phyloP scores from a whole-genome alignment of 2,329 filamentous ascomycete species.

The Colletotrichum caudatum region DNA sequence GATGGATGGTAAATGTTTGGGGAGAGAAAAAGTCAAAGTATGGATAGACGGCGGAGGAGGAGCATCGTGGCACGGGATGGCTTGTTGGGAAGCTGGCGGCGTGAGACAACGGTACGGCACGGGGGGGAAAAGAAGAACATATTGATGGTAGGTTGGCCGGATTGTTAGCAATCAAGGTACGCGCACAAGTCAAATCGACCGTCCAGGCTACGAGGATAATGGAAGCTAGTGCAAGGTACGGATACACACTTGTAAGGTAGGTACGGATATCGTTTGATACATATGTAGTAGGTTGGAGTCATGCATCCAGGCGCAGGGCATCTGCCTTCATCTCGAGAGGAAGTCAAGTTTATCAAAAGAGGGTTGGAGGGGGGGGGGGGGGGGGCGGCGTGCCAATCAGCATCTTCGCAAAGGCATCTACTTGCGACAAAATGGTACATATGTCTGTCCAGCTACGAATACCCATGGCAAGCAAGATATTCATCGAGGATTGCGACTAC shows the following conservation, averaged over 20 bases:
- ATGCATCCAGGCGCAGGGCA: not conserved
- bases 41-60: not conserved
- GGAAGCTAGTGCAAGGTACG: constrained; percentile 12
- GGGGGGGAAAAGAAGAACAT: not conserved
- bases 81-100: constrained; percentile 6
- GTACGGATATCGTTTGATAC: not conserved
- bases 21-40: not conserved
- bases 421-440: not conserved
- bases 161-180: not conserved
- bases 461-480: not conserved
- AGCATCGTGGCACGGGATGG: not conserved
- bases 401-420: not conserved
- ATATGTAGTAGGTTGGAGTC: not conserved
- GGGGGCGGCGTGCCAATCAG: not conserved
- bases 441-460: not conserved
- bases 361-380: no score
- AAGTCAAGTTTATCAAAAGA: not conserved
- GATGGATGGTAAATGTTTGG: not conserved
- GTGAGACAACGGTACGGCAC: constrained; percentile 1
- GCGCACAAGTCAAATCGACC: no score
- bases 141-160: not conserved
- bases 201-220: not conserved
- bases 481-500: not conserved
- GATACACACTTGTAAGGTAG: not conserved
- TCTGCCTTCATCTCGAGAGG: not conserved